These are phyloP conservation scores for Scutellaria minor DNA, from an alignment of 257 asterid genomes.

Conservation along the genomic window DNA sequence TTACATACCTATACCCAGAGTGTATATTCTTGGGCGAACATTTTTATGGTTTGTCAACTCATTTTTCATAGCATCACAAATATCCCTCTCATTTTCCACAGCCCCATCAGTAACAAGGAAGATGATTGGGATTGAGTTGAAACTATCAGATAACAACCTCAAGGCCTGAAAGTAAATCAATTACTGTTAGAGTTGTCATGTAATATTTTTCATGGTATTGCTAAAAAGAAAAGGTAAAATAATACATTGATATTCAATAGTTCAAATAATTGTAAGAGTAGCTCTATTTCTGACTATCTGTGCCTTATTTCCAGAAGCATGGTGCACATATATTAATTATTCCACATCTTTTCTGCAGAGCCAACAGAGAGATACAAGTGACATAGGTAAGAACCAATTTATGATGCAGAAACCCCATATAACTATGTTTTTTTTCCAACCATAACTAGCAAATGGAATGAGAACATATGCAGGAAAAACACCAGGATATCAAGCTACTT, in stretches of 20 bases:
- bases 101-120: slow-evolving; percentile 91
- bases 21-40: slow-evolving; percentile 73
- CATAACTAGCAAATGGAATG: background rate
- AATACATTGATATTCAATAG: background rate
- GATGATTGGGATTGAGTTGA: slow-evolving; percentile 63
- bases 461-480: no score
- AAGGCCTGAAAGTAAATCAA: slow-evolving; percentile 62
- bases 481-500: no score
- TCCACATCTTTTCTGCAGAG: background rate
- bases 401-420: background rate
- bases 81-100: slow-evolving; percentile 84
- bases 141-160: slow-evolving; percentile 62
- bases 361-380: slow-evolving; percentile 4
- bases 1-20: slow-evolving; percentile 83
- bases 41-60: slow-evolving; percentile 49
- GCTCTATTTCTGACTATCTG: background rate
- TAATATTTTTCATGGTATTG: slow-evolving; percentile 9
- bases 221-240: background rate
- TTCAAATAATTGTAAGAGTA: background rate
- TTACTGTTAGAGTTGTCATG: slow-evolving; percentile 22
- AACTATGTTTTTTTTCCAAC: background rate
- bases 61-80: slow-evolving; percentile 66
- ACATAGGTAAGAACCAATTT: slow-evolving; percentile 9
- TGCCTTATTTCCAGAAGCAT: slow-evolving; percentile 16
- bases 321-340: slow-evolving; percentile 12